Percentiles rank a stretch among this genome's conserved stretches.
Evolutionary conservation across 495 filamentous ascomycete species (phyloP).

Genomic region (Darksidea phi): DNA sequence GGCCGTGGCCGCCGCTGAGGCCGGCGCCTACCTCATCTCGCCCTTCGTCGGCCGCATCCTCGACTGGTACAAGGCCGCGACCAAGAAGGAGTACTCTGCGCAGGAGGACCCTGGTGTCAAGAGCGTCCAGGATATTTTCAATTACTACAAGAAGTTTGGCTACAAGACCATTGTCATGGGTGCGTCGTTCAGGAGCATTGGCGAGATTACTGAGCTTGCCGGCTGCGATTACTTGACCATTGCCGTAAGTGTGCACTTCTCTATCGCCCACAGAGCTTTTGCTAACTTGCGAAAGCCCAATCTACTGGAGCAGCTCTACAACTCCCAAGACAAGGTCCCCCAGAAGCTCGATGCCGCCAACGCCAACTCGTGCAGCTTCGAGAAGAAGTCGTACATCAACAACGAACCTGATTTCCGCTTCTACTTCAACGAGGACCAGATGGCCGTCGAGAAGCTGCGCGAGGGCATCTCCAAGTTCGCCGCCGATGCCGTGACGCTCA

Average conservation of each 20-base stretch:
- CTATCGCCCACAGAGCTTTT: background rate
- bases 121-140: slow-evolving; percentile 93
- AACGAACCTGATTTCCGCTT: slow-evolving; percentile 92
- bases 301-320: slow-evolving; percentile 89
- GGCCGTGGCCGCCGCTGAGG: slow-evolving; percentile 95
- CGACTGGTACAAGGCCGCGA: slow-evolving; percentile 97
- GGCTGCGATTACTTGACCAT: slow-evolving; percentile 99
- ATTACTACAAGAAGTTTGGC: slow-evolving; percentile 99
- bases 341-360: slow-evolving; percentile 81
- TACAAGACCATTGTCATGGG: slow-evolving; percentile 99
- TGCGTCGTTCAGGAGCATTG: slow-evolving; percentile 91
- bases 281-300: slow-evolving; percentile 61
- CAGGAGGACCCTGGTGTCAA: slow-evolving; percentile 95
- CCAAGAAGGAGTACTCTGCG: slow-evolving; percentile 85
- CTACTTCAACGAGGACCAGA: slow-evolving; percentile 98
- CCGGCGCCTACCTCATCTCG: slow-evolving; percentile 96
- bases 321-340: slow-evolving; percentile 73
- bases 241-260: slow-evolving; percentile 59
- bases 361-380: slow-evolving; percentile 68
- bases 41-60: slow-evolving; percentile 99
- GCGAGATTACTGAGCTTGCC: slow-evolving; percentile 96
- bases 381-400: slow-evolving; percentile 87
- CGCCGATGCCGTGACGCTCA: slow-evolving; percentile 89
- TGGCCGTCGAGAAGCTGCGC: slow-evolving; percentile 97
- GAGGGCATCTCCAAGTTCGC: slow-evolving; percentile 99